Evolutionary conservation across 352 stramenopile species (phyloP), one percentile per base, ranked within the genome.

Genomic region (Pythium diclinum): DNA sequence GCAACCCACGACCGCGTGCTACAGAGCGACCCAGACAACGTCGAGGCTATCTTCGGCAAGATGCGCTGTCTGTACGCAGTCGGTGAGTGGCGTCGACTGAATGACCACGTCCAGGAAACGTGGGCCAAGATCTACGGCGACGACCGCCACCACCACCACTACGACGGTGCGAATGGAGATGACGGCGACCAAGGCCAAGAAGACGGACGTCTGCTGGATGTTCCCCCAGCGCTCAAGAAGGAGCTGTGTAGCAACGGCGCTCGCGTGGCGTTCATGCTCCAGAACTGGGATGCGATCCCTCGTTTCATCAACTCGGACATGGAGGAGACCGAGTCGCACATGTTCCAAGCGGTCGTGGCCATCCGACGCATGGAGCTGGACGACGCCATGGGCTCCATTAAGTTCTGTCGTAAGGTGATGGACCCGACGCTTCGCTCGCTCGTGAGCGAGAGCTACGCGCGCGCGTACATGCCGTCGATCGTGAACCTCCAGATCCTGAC

Each of bases 51-150:
- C 56, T 89, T 99, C 40, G 97, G 98, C 44, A 99, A 97, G 66
- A 98, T 99, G 89, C 91, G 97, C 23, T 99, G 98, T 74, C 78
- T 99, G n/a, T 98, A 98, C 75, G 96, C 97, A 4, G 89, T 98
- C 48, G 97, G 97, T 10, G 92, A 99, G 63, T 99, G 97, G 96
- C 77, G 91, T n/a, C 88, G 94, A 59, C 84, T 99, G 13, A 91
- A 99, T 19, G 87, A 98, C 49, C 85, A 99, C 68, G 94, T 97
- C 1, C 61, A 90, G 28, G 78, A 91, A 28, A 93, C 84, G 16
- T 95, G 87, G 87, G 71, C 81, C 9, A 93, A 95, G 73, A 92
- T 95, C 60, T 93, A 94, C 25, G 83, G 83, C 11, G 80, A 90
- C 13, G 67, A 68, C 19, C 49, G 53, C 5, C 51, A 65, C 38